phyloP scores from a whole-genome alignment of 805 yeast genomes.

The Yamadazyma nakazawae region DNA sequence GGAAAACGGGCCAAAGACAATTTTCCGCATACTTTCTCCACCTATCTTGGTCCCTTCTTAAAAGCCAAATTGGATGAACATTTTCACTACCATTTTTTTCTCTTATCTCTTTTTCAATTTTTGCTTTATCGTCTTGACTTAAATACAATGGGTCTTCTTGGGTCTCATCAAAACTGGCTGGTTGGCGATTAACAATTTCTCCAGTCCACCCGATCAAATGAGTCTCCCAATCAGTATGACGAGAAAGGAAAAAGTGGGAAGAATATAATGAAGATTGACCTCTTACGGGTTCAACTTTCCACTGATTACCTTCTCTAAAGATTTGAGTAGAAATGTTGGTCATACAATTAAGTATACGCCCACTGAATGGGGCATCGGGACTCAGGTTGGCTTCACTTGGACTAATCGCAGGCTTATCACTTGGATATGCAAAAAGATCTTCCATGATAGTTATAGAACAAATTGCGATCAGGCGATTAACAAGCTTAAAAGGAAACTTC shows the following conservation, averaged over 20 bases:
- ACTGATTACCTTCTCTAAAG: constrained; percentile 30
- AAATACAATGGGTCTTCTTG: constrained; percentile 62
- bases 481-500: not conserved
- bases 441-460: constrained; percentile 6
- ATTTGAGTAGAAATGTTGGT: constrained; percentile 67
- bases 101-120: constrained; percentile 47
- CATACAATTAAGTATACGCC: constrained; percentile 66
- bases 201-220: constrained; percentile 96
- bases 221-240: constrained; percentile 79
- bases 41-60: constrained; percentile 70
- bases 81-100: constrained; percentile 45
- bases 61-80: constrained; percentile 86
- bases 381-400: constrained; percentile 28
- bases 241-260: constrained; percentile 60
- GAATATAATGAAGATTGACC: constrained; percentile 87
- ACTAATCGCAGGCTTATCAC: constrained; percentile 18
- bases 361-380: constrained; percentile 45
- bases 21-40: constrained; percentile 92
- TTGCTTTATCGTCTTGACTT: constrained; percentile 51
- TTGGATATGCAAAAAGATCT: constrained; percentile 17
- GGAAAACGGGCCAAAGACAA: constrained; percentile 91
- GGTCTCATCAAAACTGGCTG: constrained; percentile 25
- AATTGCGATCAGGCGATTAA: not conserved
- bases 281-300: constrained; percentile 62
- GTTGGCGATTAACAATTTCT: constrained; percentile 50